These are phyloP conservation scores for Exophiala oligosperma DNA, from an alignment of 2,329 filamentous ascomycete species.

Conservation along the genomic window DNA sequence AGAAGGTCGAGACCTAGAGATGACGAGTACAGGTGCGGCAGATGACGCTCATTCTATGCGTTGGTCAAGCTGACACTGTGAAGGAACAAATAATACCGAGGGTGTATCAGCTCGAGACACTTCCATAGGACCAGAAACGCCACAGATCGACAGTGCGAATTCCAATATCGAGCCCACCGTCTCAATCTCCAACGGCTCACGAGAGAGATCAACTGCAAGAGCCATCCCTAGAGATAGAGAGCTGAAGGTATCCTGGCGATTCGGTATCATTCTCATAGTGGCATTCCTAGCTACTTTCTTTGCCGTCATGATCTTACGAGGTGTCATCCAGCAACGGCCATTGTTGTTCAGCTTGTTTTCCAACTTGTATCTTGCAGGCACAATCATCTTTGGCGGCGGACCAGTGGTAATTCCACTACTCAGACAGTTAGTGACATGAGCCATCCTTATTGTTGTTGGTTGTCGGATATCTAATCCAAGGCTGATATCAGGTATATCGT, in stretches of 20 bases:
- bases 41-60: no score
- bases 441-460: no score
- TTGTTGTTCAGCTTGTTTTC: conserved; percentile 64
- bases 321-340: conserved; percentile 40
- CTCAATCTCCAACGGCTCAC: neutral
- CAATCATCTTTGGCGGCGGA: conserved; percentile 65
- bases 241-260: conserved; percentile 36
- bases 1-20: no score
- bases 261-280: conserved; percentile 40
- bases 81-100: no score
- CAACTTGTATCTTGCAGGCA: conserved; percentile 73
- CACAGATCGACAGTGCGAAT: neutral
- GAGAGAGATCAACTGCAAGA: neutral
- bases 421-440: conserved; percentile 32
- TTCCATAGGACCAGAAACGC: no score
- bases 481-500: conserved; percentile 56
- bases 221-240: conserved; percentile 1
- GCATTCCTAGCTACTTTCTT: conserved; percentile 60
- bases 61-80: no score
- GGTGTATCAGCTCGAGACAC: no score
- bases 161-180: neutral
- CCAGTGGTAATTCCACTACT: conserved; percentile 66
- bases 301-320: conserved; percentile 53
- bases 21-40: no score
- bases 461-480: no score